Evolutionary conservation across 306 rosid species (phyloP).

Genomic region (Adenanthera pavonina): DNA sequence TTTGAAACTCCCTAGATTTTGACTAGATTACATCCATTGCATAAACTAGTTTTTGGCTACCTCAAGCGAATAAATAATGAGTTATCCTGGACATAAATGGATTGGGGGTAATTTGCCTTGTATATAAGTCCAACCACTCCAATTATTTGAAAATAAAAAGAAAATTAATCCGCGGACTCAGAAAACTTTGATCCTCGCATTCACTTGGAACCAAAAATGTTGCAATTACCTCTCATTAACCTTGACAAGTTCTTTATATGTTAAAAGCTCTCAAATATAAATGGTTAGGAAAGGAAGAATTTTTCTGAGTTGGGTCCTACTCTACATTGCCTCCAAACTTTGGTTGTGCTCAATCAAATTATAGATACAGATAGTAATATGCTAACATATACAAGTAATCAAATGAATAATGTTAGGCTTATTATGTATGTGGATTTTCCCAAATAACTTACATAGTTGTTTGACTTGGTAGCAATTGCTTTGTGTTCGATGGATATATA

Average conservation of each 20-base stretch:
- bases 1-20: too few relatives aligned
- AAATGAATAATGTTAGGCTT: constrained; percentile 32
- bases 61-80: too few relatives aligned
- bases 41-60: too few relatives aligned
- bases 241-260: constrained; percentile 71
- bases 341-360: constrained; percentile 59
- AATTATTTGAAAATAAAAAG: too few relatives aligned
- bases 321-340: constrained; percentile 53
- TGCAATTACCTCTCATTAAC: constrained; percentile 57
- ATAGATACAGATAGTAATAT: constrained; percentile 18
- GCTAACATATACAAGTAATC: constrained; percentile 13
- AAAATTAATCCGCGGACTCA: constrained; percentile 36
- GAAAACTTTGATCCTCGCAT: constrained; percentile 61
- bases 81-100: too few relatives aligned
- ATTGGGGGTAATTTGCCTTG: too few relatives aligned
- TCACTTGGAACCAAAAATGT: constrained; percentile 59
- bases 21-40: too few relatives aligned
- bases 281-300: constrained; percentile 30
- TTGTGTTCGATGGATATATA: too few relatives aligned
- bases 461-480: too few relatives aligned
- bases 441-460: not conserved
- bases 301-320: constrained; percentile 57
- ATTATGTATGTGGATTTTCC: constrained; percentile 36
- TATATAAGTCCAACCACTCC: too few relatives aligned
- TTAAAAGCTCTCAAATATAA: constrained; percentile 35